These are phyloP conservation scores for Emiliania huxleyi DNA, from an alignment of 78 protist genomes.

Conservation along the genomic window DNA sequence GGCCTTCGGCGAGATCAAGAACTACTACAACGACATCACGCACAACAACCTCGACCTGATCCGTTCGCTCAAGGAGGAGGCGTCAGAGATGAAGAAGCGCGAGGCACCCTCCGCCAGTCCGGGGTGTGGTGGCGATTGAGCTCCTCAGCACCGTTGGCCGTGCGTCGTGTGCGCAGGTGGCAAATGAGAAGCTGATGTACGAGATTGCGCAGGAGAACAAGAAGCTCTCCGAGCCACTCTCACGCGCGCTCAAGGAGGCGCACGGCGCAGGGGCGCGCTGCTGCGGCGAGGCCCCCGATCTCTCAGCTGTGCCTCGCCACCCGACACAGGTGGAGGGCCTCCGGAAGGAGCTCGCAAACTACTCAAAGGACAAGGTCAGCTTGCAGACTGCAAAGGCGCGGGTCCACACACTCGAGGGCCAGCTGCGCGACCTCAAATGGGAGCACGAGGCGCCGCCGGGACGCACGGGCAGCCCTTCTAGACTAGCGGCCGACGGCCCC, in stretches of 20 bases:
- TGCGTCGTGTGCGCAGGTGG: too few species aligned
- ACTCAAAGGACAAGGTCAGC: constrained; percentile 65
- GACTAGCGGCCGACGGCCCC: background rate
- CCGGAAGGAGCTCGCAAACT: constrained; percentile 56
- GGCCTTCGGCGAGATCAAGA: constrained; percentile 74
- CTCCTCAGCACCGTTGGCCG: background rate
- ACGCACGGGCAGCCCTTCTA: too few species aligned
- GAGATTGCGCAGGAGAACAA: constrained; percentile 71
- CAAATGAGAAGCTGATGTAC: constrained; percentile 71
- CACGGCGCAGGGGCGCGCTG: background rate
- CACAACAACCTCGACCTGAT: constrained; percentile 77
- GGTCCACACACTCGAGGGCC: constrained; percentile 49
- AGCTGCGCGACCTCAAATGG: constrained; percentile 62
- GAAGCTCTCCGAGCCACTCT: constrained; percentile 75
- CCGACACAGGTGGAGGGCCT: constrained; percentile 42
- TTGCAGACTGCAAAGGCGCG: constrained; percentile 53
- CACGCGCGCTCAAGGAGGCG: constrained; percentile 44
- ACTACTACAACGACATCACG: constrained; percentile 80
- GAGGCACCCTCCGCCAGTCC: background rate
- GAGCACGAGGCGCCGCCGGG: constrained; percentile 64
- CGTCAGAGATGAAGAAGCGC: constrained; percentile 20
- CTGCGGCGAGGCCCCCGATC: too few species aligned
- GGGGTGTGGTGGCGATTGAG: background rate
- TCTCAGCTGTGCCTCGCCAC: background rate
- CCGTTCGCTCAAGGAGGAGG: constrained; percentile 73